Conservation (phyloP, 805 yeast species). For the Wickerhamomyces canadensis region DNA sequence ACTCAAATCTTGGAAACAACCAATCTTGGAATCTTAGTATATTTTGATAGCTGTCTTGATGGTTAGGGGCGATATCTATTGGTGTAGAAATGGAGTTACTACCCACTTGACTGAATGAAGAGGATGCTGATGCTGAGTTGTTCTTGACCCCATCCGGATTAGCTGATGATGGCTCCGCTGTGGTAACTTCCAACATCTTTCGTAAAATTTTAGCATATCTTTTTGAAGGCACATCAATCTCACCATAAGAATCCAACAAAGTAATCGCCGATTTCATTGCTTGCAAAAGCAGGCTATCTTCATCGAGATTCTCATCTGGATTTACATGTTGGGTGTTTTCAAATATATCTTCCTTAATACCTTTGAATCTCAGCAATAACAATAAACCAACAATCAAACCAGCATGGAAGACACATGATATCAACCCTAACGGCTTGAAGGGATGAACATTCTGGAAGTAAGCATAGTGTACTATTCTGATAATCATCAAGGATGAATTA, state of each 20-base stretch:
- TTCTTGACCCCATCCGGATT: neutral
- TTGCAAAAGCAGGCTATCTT: constrained; percentile 12
- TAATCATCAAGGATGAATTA: constrained; percentile 30
- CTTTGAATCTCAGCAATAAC: constrained; percentile 18
- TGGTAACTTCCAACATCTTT: constrained; percentile 15
- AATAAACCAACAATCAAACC: constrained; percentile 32
- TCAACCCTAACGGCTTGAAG: constrained; percentile 30
- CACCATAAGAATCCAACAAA: constrained; percentile 16
- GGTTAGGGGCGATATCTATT: too few relatives aligned
- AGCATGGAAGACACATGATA: constrained; percentile 31
- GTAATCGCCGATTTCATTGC: constrained; percentile 19
- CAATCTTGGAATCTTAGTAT: constrained; percentile 22
- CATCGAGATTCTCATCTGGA: constrained; percentile 10
- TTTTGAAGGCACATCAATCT: constrained; percentile 15
- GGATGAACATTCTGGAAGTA: constrained; percentile 28
- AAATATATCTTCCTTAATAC: constrained; percentile 16
- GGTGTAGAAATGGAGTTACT: too few relatives aligned
- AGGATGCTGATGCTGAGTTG: too few relatives aligned
- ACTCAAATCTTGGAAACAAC: constrained; percentile 15
- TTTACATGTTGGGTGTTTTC: constrained; percentile 3
- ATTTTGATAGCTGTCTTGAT: constrained; percentile 17
- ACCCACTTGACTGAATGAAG: too few relatives aligned
- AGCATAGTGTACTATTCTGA: constrained; percentile 27
- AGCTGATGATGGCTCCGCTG: neutral
- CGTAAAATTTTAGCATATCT: constrained; percentile 13